Percentiles rank a stretch among this genome's conserved stretches.
These are phyloP conservation scores for Gossypium trilobum DNA, from an alignment of 441 rosid genomes.

Conservation along the genomic window DNA sequence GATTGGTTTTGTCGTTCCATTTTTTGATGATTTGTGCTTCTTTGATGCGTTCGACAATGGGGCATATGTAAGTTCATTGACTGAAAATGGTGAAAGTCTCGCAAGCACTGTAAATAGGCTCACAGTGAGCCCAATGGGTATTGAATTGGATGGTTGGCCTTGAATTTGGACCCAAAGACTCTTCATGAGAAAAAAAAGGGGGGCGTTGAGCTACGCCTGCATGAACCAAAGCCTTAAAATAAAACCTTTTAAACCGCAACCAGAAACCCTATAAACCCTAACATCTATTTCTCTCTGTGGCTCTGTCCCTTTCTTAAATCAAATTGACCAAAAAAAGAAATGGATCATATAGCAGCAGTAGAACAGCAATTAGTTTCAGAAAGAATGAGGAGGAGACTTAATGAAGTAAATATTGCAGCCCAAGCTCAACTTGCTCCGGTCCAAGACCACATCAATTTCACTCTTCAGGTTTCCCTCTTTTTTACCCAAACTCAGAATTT, in stretches of 20 bases:
- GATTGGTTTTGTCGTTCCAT: not conserved
- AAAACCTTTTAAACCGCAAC: not conserved
- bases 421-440: constrained; percentile 61
- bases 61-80: not conserved
- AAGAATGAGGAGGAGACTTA: constrained; percentile 54
- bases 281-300: not conserved
- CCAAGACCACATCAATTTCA: constrained; percentile 82
- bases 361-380: constrained; percentile 62
- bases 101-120: not conserved
- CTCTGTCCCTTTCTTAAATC: not conserved
- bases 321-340: not conserved
- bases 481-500: not conserved
- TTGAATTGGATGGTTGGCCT: not conserved
- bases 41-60: not conserved
- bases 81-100: not conserved
- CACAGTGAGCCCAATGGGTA: not conserved
- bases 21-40: not conserved
- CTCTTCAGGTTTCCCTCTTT: constrained; percentile 51
- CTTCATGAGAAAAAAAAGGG: not conserved
- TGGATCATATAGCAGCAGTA: constrained; percentile 24
- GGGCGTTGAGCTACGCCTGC: not conserved
- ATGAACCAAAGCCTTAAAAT: not conserved
- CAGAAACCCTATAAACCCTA: constrained; percentile 3
- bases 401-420: constrained; percentile 55
- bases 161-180: not conserved